phyloP scores from a whole-genome alignment of 257 asterid species.

The Jacaranda copaia region DNA sequence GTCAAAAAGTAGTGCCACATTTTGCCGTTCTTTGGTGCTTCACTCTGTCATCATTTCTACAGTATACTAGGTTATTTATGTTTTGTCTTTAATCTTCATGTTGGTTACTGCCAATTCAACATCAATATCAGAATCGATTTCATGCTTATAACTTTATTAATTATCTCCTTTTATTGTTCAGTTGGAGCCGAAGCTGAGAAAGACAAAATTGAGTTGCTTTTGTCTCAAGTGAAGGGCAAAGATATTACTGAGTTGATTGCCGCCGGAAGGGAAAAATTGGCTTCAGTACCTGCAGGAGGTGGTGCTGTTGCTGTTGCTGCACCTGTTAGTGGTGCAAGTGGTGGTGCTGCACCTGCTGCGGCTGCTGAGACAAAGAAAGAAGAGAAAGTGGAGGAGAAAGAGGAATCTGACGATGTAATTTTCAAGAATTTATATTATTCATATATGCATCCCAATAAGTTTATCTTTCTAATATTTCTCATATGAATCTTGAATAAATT shows the following conservation, averaged over 20 bases:
- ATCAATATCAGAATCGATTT: neutral
- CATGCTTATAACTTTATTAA: neutral
- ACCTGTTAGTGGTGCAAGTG: slow-evolving; percentile 42
- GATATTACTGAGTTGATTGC: slow-evolving; percentile 66
- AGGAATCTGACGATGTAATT: slow-evolving; percentile 63
- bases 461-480: neutral
- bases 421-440: neutral
- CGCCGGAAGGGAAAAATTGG: slow-evolving; percentile 64
- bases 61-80: no score
- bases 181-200: slow-evolving; percentile 65
- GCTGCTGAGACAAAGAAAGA: slow-evolving; percentile 64
- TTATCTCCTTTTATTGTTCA: slow-evolving; percentile 13
- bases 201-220: slow-evolving; percentile 50
- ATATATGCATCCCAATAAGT: neutral
- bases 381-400: slow-evolving; percentile 67
- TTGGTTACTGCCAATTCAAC: neutral
- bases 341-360: slow-evolving; percentile 51
- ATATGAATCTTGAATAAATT: neutral
- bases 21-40: neutral
- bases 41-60: neutral
- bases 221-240: slow-evolving; percentile 60
- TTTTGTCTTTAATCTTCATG: neutral
- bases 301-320: slow-evolving; percentile 53
- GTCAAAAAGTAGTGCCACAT: neutral
- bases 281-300: slow-evolving; percentile 68